Percentiles rank a stretch among this genome's conserved stretches.
phyloP scores from a whole-genome alignment of 768 basidiomycete species.

The Rhodocollybia butyracea region DNA sequence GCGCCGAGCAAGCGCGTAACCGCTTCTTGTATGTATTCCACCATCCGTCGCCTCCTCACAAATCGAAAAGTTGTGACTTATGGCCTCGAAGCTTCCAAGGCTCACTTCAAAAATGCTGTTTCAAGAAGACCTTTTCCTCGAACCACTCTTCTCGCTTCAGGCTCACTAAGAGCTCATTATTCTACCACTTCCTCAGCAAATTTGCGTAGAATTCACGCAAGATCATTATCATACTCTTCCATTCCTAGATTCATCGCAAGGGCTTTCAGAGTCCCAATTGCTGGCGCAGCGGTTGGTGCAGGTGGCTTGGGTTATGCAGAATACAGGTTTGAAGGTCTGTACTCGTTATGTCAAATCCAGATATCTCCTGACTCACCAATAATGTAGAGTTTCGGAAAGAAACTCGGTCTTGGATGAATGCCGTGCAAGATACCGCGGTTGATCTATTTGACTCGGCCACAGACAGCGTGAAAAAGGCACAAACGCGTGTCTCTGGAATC shows the following conservation, averaged over 20 bases:
- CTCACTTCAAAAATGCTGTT: neutral
- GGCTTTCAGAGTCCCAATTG: constrained; percentile 86
- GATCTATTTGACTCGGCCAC: constrained; percentile 72
- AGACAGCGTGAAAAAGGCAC: constrained; percentile 59
- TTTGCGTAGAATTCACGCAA: constrained; percentile 66
- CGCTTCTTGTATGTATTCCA: neutral
- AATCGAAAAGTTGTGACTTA: constrained; percentile 7
- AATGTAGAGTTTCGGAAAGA: constrained; percentile 69
- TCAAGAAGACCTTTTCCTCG: neutral
- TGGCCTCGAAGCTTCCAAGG: neutral
- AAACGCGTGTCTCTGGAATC: constrained; percentile 56
- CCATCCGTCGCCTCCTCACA: neutral
- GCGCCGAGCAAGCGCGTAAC: no score
- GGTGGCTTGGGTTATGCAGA: constrained; percentile 93
- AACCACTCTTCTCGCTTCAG: constrained; percentile 47
- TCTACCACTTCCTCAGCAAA: constrained; percentile 35
- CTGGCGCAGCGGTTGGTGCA: constrained; percentile 85
- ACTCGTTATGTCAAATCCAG: neutral
- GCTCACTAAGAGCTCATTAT: constrained; percentile 50
- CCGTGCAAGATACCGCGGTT: constrained; percentile 67
- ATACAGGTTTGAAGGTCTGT: constrained; percentile 91
- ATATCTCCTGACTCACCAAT: neutral
- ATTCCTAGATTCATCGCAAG: constrained; percentile 87
- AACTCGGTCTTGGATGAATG: constrained; percentile 61
- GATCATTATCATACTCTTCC: constrained; percentile 81